These are phyloP conservation scores for Linum trigynum DNA, from an alignment of 345 rosid genomes.

Conservation along the genomic window DNA sequence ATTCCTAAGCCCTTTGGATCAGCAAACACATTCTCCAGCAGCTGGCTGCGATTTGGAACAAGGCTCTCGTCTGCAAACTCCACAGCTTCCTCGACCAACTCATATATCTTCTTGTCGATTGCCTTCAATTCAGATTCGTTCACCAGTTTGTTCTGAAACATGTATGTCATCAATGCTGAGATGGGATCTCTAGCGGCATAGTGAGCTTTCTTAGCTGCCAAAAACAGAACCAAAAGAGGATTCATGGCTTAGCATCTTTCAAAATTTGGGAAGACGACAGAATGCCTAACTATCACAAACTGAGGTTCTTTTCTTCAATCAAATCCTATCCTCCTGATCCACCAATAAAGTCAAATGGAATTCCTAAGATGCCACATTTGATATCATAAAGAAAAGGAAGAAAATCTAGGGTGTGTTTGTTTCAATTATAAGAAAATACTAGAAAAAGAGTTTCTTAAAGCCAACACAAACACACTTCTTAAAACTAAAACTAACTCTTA, in stretches of 20 bases:
- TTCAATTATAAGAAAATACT: too few species aligned
- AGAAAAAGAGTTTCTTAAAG: too few species aligned
- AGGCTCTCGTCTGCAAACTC: conserved; percentile 76
- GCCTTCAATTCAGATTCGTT: conserved; percentile 59
- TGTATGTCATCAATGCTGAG: conserved; percentile 52
- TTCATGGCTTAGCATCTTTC: conserved; percentile 2
- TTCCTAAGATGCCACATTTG: too few species aligned
- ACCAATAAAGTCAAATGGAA: too few species aligned
- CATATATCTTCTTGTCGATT: conserved; percentile 68
- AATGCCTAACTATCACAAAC: neutral
- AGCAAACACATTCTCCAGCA: conserved; percentile 71
- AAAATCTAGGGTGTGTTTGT: too few species aligned
- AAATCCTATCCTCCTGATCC: too few species aligned
- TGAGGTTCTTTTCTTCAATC: too few species aligned
- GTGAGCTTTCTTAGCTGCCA: conserved; percentile 62
- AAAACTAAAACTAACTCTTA: too few species aligned
- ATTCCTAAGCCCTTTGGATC: conserved; percentile 82
- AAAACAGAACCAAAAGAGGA: conserved; percentile 14
- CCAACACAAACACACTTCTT: too few species aligned
- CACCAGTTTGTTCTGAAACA: conserved; percentile 50
- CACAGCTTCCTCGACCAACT: conserved; percentile 63
- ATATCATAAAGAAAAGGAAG: too few species aligned
- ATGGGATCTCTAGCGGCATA: conserved; percentile 77
- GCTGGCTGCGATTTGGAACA: conserved; percentile 55
- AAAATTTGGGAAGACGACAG: neutral